Conservation (phyloP, 208 protist species). For the Vickermania ingenoplastis region DNA sequence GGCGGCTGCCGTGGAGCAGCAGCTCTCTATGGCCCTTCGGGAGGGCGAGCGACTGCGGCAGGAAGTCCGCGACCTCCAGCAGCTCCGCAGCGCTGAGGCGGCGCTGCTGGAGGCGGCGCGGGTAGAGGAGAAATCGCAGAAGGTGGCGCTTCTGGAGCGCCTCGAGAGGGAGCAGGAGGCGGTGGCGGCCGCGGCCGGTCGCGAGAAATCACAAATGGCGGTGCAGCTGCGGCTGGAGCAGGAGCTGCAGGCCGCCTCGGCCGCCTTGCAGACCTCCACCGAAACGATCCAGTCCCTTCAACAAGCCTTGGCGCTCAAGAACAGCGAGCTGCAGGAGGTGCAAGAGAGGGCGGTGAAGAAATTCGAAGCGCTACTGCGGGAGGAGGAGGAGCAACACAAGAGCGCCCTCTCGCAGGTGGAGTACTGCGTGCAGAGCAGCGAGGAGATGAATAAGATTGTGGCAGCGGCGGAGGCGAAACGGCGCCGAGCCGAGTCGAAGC, state of each 20-base stretch:
- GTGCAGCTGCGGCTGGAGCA: slow-evolving; percentile 8
- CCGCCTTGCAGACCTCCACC: not conserved
- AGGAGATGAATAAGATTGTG: slow-evolving; percentile 28
- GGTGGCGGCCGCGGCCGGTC: not conserved
- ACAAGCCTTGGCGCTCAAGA: not conserved
- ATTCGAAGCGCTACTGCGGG: slow-evolving; percentile 3
- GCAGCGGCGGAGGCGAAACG: slow-evolving; percentile 15
- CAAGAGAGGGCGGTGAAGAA: slow-evolving; percentile 6
- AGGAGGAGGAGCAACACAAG: slow-evolving; percentile 13
- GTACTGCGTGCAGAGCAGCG: slow-evolving; percentile 29
- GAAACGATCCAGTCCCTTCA: not conserved
- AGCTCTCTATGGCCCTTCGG: not conserved
- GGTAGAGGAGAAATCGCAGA: slow-evolving; percentile 1
- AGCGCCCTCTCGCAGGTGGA: slow-evolving; percentile 20
- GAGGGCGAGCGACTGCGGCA: not conserved
- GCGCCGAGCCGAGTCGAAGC: slow-evolving; percentile 11
- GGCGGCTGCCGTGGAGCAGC: not conserved
- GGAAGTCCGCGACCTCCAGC: not conserved
- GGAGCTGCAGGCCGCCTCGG: slow-evolving; percentile 10
- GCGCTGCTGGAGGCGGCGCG: slow-evolving; percentile 5
- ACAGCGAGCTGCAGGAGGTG: slow-evolving; percentile 8
- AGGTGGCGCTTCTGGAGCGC: slow-evolving; percentile 3
- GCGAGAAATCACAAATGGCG: not conserved
- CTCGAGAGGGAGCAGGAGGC: slow-evolving; percentile 2
- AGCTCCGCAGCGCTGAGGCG: slow-evolving; percentile 5